Evolutionary conservation across 768 basidiomycete species (phyloP), one percentile per base, ranked within the genome.

Genomic region (Filobasidium floriforme): DNA sequence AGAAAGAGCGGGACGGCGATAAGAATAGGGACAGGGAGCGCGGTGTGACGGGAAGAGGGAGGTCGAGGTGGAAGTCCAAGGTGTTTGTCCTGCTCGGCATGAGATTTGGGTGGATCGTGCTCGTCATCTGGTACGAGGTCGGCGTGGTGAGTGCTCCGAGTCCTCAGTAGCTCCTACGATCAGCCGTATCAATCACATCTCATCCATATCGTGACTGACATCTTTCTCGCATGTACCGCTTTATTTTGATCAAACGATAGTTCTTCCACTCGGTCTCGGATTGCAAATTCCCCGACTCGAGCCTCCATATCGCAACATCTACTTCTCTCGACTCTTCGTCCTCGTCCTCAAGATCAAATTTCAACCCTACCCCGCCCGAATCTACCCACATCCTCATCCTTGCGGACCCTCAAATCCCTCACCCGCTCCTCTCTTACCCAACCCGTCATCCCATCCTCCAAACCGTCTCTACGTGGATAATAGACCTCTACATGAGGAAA

Each of bases 341-440:
- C 55, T 4, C 29, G 67, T 6, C 63, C 61, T 28, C 51, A 70
- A 12, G 62, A 66, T 14, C 75, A 80, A 7, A 79, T 85, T 0
- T 40, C 15, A 32, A 60, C 63, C 15, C 51, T 7, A 43, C 68
- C 10, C 63, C 61, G n/a, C 46, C 71, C 11, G 62, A 66, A 12
- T 75, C 80, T 6, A 79, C 85, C 0, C 88, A 87, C 76, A 80
- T 90, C 24, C 85, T 96, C n/a, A 80, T 94, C 55, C 81, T 92
- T 41, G 87, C 92, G 14, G 93, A 96, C 79, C 89, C 92, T 0
- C 92, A 94, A 78, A 84, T 94, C 29, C 82, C 90, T 54, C 87
- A 92, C 70, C 77, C 75, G 76, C 82, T 82, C 57, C 81, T 83
- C 52, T 89, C 89, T 3, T 92, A 92, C 75, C 86, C 86, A 11